phyloP scores from a whole-genome alignment of 345 rosid species.

The Pugionium dolabratum region DNA sequence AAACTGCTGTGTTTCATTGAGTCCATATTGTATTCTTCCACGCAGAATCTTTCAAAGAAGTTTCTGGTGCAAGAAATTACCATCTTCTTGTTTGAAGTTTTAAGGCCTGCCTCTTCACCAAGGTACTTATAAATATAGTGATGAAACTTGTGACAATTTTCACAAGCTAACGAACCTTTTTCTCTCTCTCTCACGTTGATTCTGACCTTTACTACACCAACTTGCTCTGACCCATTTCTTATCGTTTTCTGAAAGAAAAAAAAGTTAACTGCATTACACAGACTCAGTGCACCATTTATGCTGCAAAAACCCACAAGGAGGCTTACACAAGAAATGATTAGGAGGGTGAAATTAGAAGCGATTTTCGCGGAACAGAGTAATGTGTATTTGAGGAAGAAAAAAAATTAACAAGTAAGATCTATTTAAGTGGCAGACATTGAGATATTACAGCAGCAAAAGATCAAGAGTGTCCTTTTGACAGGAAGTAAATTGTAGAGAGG shows the following conservation, averaged over 20 bases:
- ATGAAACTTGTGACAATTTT: constrained; percentile 49
- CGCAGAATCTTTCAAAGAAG: constrained; percentile 85
- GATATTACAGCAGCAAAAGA: constrained; percentile 40
- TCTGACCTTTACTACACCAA: constrained; percentile 41
- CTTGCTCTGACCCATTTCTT: constrained; percentile 42
- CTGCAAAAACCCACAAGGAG: constrained; percentile 28
- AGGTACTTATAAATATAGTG: constrained; percentile 51
- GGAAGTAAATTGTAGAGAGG: constrained; percentile 30
- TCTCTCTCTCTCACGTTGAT: constrained; percentile 28
- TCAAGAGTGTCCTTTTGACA: constrained; percentile 25
- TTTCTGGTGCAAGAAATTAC: constrained; percentile 51
- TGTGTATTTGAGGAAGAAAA: constrained; percentile 34
- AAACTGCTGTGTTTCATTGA: constrained; percentile 52
- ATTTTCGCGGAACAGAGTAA: constrained; percentile 19
- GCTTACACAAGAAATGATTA: constrained; percentile 34
- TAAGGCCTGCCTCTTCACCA: constrained; percentile 15
- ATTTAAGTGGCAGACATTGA: constrained; percentile 72
- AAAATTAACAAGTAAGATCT: constrained; percentile 17
- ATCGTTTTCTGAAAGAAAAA: constrained; percentile 31
- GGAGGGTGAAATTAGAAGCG: constrained; percentile 38
- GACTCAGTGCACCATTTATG: constrained; percentile 48
- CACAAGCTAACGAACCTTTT: constrained; percentile 56
- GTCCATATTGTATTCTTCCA: constrained; percentile 57
- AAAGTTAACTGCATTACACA: constrained; percentile 35
- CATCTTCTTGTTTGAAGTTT: constrained; percentile 43